These are phyloP conservation scores for Globisporangium okanoganense DNA, from an alignment of 352 stramenopile species.

Conservation along the genomic window DNA sequence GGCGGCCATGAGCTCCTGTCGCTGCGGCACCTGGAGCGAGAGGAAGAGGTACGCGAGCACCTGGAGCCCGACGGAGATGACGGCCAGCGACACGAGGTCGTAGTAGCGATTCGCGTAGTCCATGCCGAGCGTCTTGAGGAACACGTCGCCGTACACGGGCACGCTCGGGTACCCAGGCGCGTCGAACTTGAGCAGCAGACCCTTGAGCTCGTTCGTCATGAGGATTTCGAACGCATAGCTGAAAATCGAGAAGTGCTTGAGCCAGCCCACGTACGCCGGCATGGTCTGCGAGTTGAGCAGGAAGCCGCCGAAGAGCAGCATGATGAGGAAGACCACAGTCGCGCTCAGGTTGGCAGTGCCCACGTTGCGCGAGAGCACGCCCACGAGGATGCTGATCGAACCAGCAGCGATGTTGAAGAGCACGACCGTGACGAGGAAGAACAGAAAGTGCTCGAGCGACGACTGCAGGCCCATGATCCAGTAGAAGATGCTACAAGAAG, in stretches of 20 bases:
- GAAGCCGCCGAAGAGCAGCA: slow-evolving; percentile 87
- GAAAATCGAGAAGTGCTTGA: slow-evolving; percentile 84
- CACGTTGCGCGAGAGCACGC: slow-evolving; percentile 55
- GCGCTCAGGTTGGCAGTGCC: slow-evolving; percentile 67
- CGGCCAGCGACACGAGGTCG: slow-evolving; percentile 47
- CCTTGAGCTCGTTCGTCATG: slow-evolving; percentile 81
- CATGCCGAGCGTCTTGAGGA: slow-evolving; percentile 81
- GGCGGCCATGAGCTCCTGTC: slow-evolving; percentile 26
- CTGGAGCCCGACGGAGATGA: slow-evolving; percentile 50
- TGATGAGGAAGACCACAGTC: slow-evolving; percentile 74
- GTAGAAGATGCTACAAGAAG: slow-evolving; percentile 60
- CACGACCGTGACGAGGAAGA: slow-evolving; percentile 70
- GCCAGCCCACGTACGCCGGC: slow-evolving; percentile 50
- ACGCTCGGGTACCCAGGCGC: slow-evolving; percentile 70
- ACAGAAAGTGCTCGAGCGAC: slow-evolving; percentile 45
- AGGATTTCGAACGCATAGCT: slow-evolving; percentile 87
- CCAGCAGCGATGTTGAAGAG: slow-evolving; percentile 80
- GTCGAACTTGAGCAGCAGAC: slow-evolving; percentile 72
- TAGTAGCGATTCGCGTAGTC: slow-evolving; percentile 77
- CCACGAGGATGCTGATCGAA: slow-evolving; percentile 70
- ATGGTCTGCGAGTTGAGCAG: slow-evolving; percentile 84
- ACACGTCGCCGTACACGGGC: slow-evolving; percentile 80
- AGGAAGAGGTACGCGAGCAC: slow-evolving; percentile 64
- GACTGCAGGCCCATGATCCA: slow-evolving; percentile 83
- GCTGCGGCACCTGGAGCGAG: slow-evolving; percentile 56